phyloP scores from a whole-genome alignment of 768 basidiomycete species.

The Nevesoporus exiguus region DNA sequence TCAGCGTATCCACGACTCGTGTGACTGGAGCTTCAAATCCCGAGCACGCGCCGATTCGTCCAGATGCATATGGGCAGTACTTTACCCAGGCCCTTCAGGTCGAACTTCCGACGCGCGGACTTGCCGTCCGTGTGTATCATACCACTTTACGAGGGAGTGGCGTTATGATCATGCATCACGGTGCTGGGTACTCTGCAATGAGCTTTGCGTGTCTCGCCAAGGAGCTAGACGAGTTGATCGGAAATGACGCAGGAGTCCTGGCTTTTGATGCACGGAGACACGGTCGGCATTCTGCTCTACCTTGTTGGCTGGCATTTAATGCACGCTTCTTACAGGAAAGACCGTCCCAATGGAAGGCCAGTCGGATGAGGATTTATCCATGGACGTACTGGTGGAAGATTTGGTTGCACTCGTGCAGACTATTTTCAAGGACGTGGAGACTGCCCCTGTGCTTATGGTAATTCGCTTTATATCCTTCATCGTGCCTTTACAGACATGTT shows the following conservation, averaged over 20 bases:
- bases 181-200: slow-evolving; percentile 87
- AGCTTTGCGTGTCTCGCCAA: slow-evolving; percentile 91
- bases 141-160: slow-evolving; percentile 60
- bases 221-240: slow-evolving; percentile 57
- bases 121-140: slow-evolving; percentile 81
- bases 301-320: not conserved
- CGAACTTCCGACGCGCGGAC: slow-evolving; percentile 52
- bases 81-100: slow-evolving; percentile 83
- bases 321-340: slow-evolving; percentile 16
- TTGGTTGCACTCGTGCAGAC: slow-evolving; percentile 65
- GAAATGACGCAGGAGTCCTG: slow-evolving; percentile 76
- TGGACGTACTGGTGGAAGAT: slow-evolving; percentile 70
- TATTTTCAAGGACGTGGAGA: slow-evolving; percentile 61
- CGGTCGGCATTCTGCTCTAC: slow-evolving; percentile 47
- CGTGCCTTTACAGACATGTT: not conserved
- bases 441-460: slow-evolving; percentile 74
- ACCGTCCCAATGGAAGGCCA: slow-evolving; percentile 21
- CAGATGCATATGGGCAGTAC: slow-evolving; percentile 48
- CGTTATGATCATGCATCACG: slow-evolving; percentile 91
- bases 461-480: not conserved
- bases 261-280: slow-evolving; percentile 84
- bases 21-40: slow-evolving; percentile 45
- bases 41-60: slow-evolving; percentile 74
- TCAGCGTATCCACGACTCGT: slow-evolving; percentile 27
- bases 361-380: slow-evolving; percentile 46